Percentiles rank a stretch among this genome's conserved stretches.
phyloP scores from a whole-genome alignment of 2,329 filamentous ascomycete genomes.

The Colletotrichum graminicola region DNA sequence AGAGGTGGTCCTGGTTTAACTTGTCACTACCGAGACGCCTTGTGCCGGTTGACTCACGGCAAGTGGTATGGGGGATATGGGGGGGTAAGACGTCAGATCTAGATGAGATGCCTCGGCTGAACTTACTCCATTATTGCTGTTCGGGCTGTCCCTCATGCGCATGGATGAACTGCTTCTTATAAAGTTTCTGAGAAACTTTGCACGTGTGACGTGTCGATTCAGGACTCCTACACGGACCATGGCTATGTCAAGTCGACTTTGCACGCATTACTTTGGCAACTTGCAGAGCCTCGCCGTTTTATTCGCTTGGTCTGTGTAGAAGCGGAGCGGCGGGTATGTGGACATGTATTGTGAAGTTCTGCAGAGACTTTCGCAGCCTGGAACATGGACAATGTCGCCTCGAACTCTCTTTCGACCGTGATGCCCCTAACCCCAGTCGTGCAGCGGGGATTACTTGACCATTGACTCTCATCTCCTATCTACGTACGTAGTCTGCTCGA shows the following conservation, averaged over 20 bases:
- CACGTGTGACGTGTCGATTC: constrained; percentile 37
- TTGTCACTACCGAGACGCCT: constrained; percentile 14
- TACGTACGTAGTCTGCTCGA: background rate
- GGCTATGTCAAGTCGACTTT: constrained; percentile 9
- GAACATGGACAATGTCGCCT: background rate
- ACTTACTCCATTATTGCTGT: constrained; percentile 9
- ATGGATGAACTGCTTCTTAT: constrained; percentile 29
- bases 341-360: constrained; percentile 1
- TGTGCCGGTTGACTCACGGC: constrained; percentile 31
- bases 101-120: constrained; percentile 36
- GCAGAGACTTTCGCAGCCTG: background rate
- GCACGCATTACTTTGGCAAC: constrained; percentile 14
- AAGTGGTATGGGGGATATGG: constrained; percentile 19
- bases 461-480: background rate
- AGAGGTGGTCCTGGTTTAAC: background rate
- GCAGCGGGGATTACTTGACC: background rate
- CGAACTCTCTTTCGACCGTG: constrained; percentile 18
- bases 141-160: constrained; percentile 27
- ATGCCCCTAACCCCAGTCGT: constrained; percentile 1
- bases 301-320: background rate
- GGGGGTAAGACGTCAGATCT: constrained; percentile 36
- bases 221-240: constrained; percentile 8
- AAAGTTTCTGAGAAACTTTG: constrained; percentile 38
- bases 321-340: background rate
- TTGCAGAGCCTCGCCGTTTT: background rate